Evolutionary conservation across 345 rosid genomes (phyloP), one percentile per base, ranked within the genome.

Genomic region (Abelmoschus esculentus): DNA sequence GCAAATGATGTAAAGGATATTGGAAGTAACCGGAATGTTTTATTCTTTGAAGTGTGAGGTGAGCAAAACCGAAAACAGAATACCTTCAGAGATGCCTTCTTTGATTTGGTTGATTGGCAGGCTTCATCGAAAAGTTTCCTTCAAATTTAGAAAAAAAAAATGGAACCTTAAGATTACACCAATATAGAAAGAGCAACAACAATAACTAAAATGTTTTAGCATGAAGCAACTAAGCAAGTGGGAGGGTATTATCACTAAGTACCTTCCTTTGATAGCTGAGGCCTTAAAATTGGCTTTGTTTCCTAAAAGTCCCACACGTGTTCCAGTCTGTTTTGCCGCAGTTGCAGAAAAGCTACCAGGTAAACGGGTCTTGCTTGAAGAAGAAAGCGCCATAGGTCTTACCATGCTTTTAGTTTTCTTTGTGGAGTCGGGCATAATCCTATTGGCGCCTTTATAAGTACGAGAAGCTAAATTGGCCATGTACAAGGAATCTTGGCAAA

Each of bases 401-500:
- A 66, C 66, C 53, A 56, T 67, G 75, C 75, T 75, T 42, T 74
- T 76, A 65, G 13, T 19, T 76, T 78, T 86, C 79, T 70, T 89
- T 7, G 75, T 76, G 66, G 83, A 74, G 72, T 71, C 79, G 2
- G 70, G 18, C 57, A 75, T 55, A 69, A 55, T 62, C 66, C 70
- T 79, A 38, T 36, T 75, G 71, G 67, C 36, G 67, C 82, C 68
- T 78, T 73, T 76, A 72, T 79, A 84, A 72, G 76, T 80, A 55
- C 89, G 83, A 72, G 90, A 87, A 47, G 96, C 98, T 70, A 92
- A 81, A 70, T 76, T 89, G 32, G 83, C 66, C 83, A 92, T 83
- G 74, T 77, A 77, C 52, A 82, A 46, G n/a, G 93, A 92, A 71
- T 89, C 93, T 84, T 85, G 96, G 86, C 92, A 87, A 66, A 79